A percentile compares a stretch with the other conserved stretches of the same genome.
Evolutionary conservation across 2,329 filamentous ascomycete genomes (phyloP).

Genomic region (Pezicula carpinea): DNA sequence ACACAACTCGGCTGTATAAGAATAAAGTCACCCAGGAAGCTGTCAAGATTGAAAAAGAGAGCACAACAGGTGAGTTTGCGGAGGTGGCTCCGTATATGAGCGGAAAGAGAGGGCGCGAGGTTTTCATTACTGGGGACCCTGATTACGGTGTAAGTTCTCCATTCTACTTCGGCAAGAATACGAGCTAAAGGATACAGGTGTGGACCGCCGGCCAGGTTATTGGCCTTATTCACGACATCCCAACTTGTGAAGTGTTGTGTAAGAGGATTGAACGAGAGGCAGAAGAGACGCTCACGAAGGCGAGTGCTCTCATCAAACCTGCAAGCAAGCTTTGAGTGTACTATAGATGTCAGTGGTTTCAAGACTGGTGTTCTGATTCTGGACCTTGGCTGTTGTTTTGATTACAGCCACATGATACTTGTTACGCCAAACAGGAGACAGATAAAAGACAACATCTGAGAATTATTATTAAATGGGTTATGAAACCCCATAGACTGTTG

Average conservation of each 20-base stretch:
- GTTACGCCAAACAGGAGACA: no score
- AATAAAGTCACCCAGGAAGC: constrained; percentile 85
- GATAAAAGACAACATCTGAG: no score
- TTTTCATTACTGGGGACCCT: constrained; percentile 87
- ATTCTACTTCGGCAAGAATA: no score
- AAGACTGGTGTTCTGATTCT: no score
- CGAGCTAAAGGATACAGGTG: no score
- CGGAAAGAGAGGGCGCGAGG: constrained; percentile 84
- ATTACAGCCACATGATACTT: no score
- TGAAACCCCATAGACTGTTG: no score
- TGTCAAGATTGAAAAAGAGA: constrained; percentile 77
- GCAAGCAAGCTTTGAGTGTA: constrained; percentile 44
- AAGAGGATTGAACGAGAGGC: constrained; percentile 75
- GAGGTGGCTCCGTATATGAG: constrained; percentile 85
- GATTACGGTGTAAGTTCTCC: constrained; percentile 70
- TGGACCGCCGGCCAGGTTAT: constrained; percentile 98
- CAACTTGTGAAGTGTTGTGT: constrained; percentile 66
- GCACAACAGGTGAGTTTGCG: constrained; percentile 78
- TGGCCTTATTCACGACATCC: constrained; percentile 78
- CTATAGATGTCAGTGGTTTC: no score
- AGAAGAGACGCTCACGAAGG: constrained; percentile 58
- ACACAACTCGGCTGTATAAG: constrained; percentile 81
- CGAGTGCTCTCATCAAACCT: constrained; percentile 48
- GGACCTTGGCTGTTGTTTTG: no score
- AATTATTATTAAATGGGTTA: no score